Evolutionary conservation across 2,329 filamentous ascomycete species (phyloP).

Genomic region (Cephalotrichum gorgonifer): DNA sequence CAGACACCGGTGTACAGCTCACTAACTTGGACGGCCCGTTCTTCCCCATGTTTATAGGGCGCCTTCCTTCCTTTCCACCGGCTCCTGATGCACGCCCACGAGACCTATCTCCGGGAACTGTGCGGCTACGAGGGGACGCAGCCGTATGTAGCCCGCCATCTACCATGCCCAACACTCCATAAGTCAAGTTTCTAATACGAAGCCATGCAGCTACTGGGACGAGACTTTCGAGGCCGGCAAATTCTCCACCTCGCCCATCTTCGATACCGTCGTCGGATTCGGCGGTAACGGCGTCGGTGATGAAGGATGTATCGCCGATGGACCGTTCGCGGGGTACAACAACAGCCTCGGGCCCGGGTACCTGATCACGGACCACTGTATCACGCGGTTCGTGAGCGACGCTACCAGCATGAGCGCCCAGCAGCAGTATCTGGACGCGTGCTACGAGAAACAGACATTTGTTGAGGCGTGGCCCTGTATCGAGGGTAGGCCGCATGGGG

Average conservation of each 20-base stretch:
- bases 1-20: too few relatives aligned
- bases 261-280: constrained; percentile 9
- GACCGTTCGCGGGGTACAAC: constrained; percentile 16
- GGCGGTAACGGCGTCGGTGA: constrained; percentile 7
- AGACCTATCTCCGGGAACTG: constrained; percentile 16
- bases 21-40: too few relatives aligned
- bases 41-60: too few relatives aligned
- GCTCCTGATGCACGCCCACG: constrained; percentile 20
- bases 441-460: constrained; percentile 12
- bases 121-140: constrained; percentile 21
- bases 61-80: constrained; percentile 25
- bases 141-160: constrained; percentile 16
- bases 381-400: constrained; percentile 24
- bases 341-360: constrained; percentile 29
- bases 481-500: constrained; percentile 15
- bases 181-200: background rate
- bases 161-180: constrained; percentile 11
- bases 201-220: constrained; percentile 8
- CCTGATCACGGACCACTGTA: constrained; percentile 26
- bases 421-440: background rate
- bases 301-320: constrained; percentile 9
- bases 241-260: constrained; percentile 6
- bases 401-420: background rate
- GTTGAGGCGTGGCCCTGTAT: constrained; percentile 18
- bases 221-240: constrained; percentile 7